Evolutionary conservation across 345 rosid species (phyloP), one percentile per base, ranked within the genome.

Genomic region (Cochlearia excelsa): DNA sequence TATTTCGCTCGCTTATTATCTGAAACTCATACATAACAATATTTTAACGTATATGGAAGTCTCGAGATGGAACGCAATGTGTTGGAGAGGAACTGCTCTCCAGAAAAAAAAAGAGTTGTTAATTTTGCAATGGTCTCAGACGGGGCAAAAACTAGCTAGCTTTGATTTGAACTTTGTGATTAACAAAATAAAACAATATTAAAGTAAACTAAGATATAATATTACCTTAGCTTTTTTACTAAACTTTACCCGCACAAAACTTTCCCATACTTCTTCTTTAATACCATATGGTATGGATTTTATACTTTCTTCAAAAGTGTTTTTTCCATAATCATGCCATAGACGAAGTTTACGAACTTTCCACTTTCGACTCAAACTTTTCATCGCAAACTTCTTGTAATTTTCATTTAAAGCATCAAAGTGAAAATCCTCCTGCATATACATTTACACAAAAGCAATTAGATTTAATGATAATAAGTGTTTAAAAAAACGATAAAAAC

Each of bases 341-440:
- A 43, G 4, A 31, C 23, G 30, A 4, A 7, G 4, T 57, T 57
- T 57, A 1, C 11, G 1, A 30, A n/a, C 61, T 7, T 16, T 57
- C 39, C 49, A 42, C 29, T 57, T 57, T 16, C 11, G 38, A 44
- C 50, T 30, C 39, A 42, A 11, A 11, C 29, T 42, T 42, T 57
- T 57, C 61, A 57, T 57, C 7, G 43, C 49, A 42, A 57, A 57
- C 11, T 57, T 30, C n/a, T 43, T 57, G 2, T 30, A 6, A 0
- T 30, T 30, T 8, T 11, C 39, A 55, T 55, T 41, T 28, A 38
- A 37, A 26, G 30, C 30, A 53, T 39, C 46, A 38, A 54, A 38
- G 27, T 27, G 9, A 38, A 38, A 54, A 4, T 39, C 5, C 2
- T 16, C 0, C 59, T 38, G 46, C 59, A 38, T 26, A 26, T 9